Percentiles rank a stretch among this genome's conserved stretches.
phyloP scores from a whole-genome alignment of 805 yeast species.

The Scheffersomyces amazonensis region DNA sequence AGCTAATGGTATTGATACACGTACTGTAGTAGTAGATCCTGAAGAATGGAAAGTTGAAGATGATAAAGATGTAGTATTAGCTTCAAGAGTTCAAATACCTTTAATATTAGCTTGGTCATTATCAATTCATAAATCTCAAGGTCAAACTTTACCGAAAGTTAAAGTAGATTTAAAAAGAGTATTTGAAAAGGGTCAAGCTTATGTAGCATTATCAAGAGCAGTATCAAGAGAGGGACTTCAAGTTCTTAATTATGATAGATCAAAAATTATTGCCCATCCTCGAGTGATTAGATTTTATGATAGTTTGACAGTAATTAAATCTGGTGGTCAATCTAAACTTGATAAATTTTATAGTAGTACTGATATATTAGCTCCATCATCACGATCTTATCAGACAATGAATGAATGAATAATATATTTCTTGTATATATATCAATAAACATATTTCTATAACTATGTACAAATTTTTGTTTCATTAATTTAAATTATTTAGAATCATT shows the following conservation, averaged over 20 bases:
- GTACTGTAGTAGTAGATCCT: slow-evolving; percentile 77
- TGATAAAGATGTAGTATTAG: slow-evolving; percentile 63
- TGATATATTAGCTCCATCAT: too few relatives aligned
- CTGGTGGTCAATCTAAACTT: slow-evolving; percentile 2
- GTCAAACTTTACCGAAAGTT: slow-evolving; percentile 81
- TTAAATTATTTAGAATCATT: too few relatives aligned
- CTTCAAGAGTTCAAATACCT: slow-evolving; percentile 78
- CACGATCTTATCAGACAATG: too few relatives aligned
- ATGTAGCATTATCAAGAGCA: slow-evolving; percentile 93
- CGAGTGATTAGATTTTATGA: slow-evolving; percentile 71
- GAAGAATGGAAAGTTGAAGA: slow-evolving; percentile 83
- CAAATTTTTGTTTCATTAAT: too few relatives aligned
- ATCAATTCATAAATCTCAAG: slow-evolving; percentile 95
- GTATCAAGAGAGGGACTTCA: slow-evolving; percentile 79
- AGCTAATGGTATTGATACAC: slow-evolving; percentile 61
- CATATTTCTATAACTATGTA: too few relatives aligned
- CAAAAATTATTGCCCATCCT: slow-evolving; percentile 65
- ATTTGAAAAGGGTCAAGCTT: slow-evolving; percentile 93
- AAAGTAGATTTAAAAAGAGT: slow-evolving; percentile 77
- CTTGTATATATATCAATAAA: too few relatives aligned
- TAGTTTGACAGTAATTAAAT: slow-evolving; percentile 22
- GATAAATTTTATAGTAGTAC: background rate
- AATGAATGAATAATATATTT: too few relatives aligned
- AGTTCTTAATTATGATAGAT: slow-evolving; percentile 65
- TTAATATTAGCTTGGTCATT: slow-evolving; percentile 94